Evolutionary conservation across 2,329 filamentous ascomycete genomes (phyloP).

Genomic region (Epichloe amarillans): DNA sequence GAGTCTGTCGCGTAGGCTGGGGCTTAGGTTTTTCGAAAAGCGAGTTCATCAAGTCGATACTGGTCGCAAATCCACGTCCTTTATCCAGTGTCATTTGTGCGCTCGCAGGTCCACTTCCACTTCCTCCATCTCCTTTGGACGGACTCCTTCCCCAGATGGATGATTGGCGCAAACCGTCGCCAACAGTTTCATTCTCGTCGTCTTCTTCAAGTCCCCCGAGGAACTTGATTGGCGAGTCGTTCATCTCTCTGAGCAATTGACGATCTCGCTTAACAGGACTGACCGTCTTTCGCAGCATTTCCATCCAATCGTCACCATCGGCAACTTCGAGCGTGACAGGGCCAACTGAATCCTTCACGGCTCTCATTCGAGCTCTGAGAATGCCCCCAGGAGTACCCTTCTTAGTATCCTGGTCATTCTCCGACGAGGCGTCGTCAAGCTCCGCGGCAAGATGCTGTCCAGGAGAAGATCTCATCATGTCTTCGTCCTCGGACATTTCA

Average conservation of each 20-base stretch:
- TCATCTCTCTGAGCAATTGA: conserved; percentile 47
- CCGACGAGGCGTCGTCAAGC: conserved; percentile 47
- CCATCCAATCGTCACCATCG: conserved; percentile 77
- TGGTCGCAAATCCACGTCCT: conserved; percentile 63
- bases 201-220: conserved; percentile 14
- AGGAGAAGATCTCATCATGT: conserved; percentile 67
- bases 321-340: conserved; percentile 47
- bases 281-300: conserved; percentile 86
- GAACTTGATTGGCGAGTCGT: conserved; percentile 36
- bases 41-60: conserved; percentile 93
- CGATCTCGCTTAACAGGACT: conserved; percentile 89
- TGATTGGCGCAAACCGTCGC: conserved; percentile 33
- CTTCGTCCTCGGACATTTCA: conserved; percentile 56
- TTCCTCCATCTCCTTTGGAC: conserved; percentile 16
- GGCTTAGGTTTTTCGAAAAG: conserved; percentile 65
- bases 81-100: conserved; percentile 27
- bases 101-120: conserved; percentile 17
- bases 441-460: conserved; percentile 64
- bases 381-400: conserved; percentile 43
- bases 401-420: conserved; percentile 34
- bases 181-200: conserved; percentile 23
- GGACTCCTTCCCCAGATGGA: conserved; percentile 23
- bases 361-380: conserved; percentile 49
- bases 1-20: conserved; percentile 41
- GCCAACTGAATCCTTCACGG: conserved; percentile 44